Evolutionary conservation across 352 stramenopile species (phyloP).

Genomic region (Albugo candida): DNA sequence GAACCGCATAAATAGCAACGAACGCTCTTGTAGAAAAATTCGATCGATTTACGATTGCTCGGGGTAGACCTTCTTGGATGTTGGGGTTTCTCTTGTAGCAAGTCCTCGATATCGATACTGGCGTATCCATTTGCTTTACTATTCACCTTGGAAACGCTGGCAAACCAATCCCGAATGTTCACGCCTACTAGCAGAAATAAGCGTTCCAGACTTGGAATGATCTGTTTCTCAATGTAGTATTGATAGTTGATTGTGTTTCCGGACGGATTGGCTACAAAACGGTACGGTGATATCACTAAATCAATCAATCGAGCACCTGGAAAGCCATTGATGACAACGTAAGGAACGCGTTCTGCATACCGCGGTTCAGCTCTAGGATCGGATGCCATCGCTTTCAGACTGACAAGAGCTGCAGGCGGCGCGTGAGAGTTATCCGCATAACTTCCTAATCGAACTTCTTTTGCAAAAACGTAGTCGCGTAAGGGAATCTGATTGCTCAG

Average conservation of each 20-base stretch:
- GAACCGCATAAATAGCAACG: too few relatives aligned
- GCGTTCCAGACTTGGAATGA: slow-evolving; percentile 68
- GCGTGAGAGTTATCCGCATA: slow-evolving; percentile 30
- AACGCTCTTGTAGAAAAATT: too few relatives aligned
- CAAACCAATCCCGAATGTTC: slow-evolving; percentile 61
- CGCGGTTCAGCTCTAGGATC: slow-evolving; percentile 56
- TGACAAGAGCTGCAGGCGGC: slow-evolving; percentile 59
- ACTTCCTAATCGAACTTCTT: slow-evolving; percentile 72
- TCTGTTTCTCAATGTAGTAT: slow-evolving; percentile 87
- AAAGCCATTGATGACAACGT: slow-evolving; percentile 80
- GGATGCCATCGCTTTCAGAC: slow-evolving; percentile 53
- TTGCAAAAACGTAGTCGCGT: slow-evolving; percentile 66
- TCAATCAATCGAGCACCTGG: slow-evolving; percentile 77
- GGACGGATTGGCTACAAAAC: slow-evolving; percentile 16
- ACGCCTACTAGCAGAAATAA: slow-evolving; percentile 62
- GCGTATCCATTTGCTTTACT: slow-evolving; percentile 23
- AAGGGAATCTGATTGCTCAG: slow-evolving; percentile 39
- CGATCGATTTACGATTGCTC: too few relatives aligned
- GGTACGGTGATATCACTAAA: slow-evolving; percentile 70
- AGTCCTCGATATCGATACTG: too few relatives aligned
- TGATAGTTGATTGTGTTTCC: slow-evolving; percentile 68
- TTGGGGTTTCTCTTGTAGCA: too few relatives aligned
- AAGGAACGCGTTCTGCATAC: slow-evolving; percentile 76
- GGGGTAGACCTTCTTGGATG: too few relatives aligned
- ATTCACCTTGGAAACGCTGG: slow-evolving; percentile 25